Evolutionary conservation across 805 yeast species (phyloP).

Genomic region (Ogataea saltuana): DNA sequence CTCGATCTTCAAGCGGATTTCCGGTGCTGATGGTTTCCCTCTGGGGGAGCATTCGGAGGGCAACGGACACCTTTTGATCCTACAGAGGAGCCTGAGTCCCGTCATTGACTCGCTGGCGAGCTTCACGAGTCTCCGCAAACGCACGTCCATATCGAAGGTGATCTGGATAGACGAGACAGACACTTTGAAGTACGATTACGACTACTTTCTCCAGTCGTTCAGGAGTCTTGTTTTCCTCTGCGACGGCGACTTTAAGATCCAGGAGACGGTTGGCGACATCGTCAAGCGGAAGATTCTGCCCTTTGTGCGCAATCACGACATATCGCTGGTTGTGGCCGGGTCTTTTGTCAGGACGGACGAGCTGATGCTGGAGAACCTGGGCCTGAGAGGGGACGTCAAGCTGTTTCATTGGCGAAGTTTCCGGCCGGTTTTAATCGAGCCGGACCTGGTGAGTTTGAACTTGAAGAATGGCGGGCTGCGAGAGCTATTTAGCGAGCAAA

Average conservation of each 20-base stretch:
- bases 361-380: constrained; percentile 25
- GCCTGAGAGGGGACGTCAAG: constrained; percentile 30
- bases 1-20: constrained; percentile 20
- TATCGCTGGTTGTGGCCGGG: constrained; percentile 24
- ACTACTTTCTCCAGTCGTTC: constrained; percentile 17
- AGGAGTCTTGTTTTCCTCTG: constrained; percentile 28
- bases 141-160: constrained; percentile 29
- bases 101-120: constrained; percentile 30
- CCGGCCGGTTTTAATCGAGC: constrained; percentile 33
- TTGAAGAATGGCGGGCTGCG: constrained; percentile 38
- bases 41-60: no score
- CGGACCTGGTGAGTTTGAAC: constrained; percentile 46
- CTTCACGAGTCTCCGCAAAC: constrained; percentile 29
- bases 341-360: constrained; percentile 17
- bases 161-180: constrained; percentile 31
- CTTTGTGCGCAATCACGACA: constrained; percentile 9
- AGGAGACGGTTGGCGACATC: constrained; percentile 15
- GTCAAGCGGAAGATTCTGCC: constrained; percentile 24
- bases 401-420: constrained; percentile 26
- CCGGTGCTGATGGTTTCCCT: neutral
- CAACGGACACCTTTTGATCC: constrained; percentile 23
- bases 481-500: constrained; percentile 44
- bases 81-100: constrained; percentile 29
- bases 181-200: constrained; percentile 18
- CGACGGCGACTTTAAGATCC: constrained; percentile 17